Evolutionary conservation across 1,284 basidiomycete genomes (phyloP).

Genomic region (Trichosporon ovoides): DNA sequence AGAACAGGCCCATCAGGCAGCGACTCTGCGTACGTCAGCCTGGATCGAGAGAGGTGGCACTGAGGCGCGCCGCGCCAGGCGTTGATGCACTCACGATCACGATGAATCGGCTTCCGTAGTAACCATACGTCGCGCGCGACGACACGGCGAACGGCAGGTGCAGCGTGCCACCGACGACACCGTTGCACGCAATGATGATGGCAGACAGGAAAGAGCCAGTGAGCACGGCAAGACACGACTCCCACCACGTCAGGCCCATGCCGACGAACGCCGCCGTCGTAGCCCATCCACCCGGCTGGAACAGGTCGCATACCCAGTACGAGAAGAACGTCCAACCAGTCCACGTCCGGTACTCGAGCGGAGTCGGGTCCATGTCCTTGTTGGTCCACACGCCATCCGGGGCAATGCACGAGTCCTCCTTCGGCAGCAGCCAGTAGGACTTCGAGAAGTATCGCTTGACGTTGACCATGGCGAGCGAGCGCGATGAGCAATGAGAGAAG

Average conservation of each 20-base stretch:
- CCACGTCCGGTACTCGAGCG: constrained; percentile 34
- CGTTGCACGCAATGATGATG: constrained; percentile 49
- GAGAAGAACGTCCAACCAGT: constrained; percentile 36
- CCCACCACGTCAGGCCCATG: constrained; percentile 42
- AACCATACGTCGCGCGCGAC: constrained; percentile 67
- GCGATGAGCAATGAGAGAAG: too few relatives aligned
- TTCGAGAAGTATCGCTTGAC: background rate
- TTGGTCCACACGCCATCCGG: constrained; percentile 40
- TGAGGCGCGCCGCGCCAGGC: background rate
- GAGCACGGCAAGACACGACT: constrained; percentile 19
- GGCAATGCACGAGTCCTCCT: constrained; percentile 39
- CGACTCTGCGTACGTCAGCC: constrained; percentile 11
- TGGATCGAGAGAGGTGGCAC: background rate
- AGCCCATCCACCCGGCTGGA: constrained; percentile 35
- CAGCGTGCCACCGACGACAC: constrained; percentile 63
- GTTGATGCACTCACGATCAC: constrained; percentile 57
- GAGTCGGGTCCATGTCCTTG: constrained; percentile 42
- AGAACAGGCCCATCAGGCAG: constrained; percentile 62
- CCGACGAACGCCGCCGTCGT: constrained; percentile 33
- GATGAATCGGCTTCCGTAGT: constrained; percentile 52
- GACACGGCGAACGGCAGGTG: constrained; percentile 63
- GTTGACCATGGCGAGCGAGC: background rate
- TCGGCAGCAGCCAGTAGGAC: constrained; percentile 32
- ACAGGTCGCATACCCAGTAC: constrained; percentile 39
- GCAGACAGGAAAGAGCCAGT: constrained; percentile 10